These are phyloP conservation scores for Ramularia endophylla DNA, from an alignment of 2,329 filamentous ascomycete species.

Conservation along the genomic window DNA sequence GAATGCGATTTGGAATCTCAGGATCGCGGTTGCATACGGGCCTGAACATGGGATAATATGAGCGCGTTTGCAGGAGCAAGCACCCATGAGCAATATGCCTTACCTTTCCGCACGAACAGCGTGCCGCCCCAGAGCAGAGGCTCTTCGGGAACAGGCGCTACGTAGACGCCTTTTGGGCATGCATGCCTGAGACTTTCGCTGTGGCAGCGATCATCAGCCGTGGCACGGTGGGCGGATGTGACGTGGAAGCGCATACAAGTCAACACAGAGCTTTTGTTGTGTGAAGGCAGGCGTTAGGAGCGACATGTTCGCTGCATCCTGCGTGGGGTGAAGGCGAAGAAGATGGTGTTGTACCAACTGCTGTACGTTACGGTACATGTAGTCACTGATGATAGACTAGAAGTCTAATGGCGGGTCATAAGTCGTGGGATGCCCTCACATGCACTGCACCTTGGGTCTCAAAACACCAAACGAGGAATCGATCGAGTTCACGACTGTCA, in stretches of 20 bases:
- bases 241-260: conserved; percentile 56
- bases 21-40: conserved; percentile 78
- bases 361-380: too few relatives aligned
- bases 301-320: conserved; percentile 12
- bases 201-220: conserved; percentile 9
- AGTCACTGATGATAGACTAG: too few relatives aligned
- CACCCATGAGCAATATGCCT: not conserved
- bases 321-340: conserved; percentile 1
- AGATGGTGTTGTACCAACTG: not conserved
- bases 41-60: conserved; percentile 46
- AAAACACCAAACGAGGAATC: too few relatives aligned
- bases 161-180: conserved; percentile 80
- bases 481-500: too few relatives aligned
- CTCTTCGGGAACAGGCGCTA: conserved; percentile 76
- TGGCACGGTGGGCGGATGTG: conserved; percentile 3
- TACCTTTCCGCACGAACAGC: conserved; percentile 84
- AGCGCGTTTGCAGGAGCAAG: too few relatives aligned
- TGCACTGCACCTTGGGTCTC: too few relatives aligned
- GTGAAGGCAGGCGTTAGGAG: conserved; percentile 43
- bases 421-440: too few relatives aligned
- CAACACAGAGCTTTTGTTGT: conserved; percentile 70
- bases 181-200: conserved; percentile 44
- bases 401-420: too few relatives aligned
- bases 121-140: conserved; percentile 83
- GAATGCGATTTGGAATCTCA: conserved; percentile 88